A percentile compares a stretch with the other conserved stretches of the same genome.
Evolutionary conservation across 257 asterid species (phyloP).

Genomic region (Salvia hispanica): DNA sequence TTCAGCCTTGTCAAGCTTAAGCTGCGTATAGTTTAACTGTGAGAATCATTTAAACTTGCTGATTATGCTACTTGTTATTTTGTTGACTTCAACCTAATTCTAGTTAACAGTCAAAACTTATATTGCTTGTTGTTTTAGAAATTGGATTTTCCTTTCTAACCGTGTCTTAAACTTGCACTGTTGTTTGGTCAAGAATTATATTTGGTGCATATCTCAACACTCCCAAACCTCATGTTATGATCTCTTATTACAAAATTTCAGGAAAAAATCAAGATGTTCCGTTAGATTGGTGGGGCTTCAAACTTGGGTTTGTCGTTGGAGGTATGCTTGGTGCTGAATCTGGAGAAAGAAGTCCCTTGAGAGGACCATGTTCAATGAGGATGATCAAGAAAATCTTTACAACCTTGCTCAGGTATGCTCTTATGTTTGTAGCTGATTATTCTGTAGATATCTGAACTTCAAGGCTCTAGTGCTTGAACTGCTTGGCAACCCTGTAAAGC

Average conservation of each 20-base stretch:
- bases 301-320: constrained; percentile 76
- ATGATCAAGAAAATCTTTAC: constrained; percentile 97
- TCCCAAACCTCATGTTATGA: constrained; percentile 5
- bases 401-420: constrained; percentile 74
- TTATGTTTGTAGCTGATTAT: constrained; percentile 5
- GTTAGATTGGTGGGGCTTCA: constrained; percentile 90
- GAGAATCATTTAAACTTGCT: background rate
- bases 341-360: constrained; percentile 51
- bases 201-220: constrained; percentile 4
- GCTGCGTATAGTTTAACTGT: background rate
- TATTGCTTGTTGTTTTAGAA: background rate
- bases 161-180: background rate
- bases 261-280: constrained; percentile 57
- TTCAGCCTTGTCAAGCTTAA: too few relatives aligned
- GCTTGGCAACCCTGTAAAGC: too few relatives aligned
- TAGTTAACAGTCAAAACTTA: background rate
- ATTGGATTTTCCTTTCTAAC: background rate
- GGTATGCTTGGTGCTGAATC: constrained; percentile 91
- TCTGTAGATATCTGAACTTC: background rate
- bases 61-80: background rate
- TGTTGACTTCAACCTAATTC: background rate
- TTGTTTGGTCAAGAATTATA: constrained; percentile 10
- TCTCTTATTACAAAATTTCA: constrained; percentile 27
- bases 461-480: background rate
- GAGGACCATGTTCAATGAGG: constrained; percentile 70